phyloP scores from a whole-genome alignment of 108 stramenopile genomes.

The Discostella stelligeroides region DNA sequence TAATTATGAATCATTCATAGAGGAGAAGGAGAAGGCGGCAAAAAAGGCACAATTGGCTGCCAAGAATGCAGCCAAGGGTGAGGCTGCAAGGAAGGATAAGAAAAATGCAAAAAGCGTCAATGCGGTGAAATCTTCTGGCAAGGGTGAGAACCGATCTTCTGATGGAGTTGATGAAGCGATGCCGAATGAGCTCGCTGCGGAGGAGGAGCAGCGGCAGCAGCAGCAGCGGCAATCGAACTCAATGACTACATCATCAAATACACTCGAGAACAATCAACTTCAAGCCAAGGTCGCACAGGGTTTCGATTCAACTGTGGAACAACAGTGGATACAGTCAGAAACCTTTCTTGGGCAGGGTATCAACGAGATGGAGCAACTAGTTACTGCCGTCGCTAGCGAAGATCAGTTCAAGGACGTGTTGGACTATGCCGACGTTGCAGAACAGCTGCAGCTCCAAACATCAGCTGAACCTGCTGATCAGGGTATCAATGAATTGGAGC shows the following conservation, averaged over 20 bases:
- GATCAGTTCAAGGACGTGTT: neutral
- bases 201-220: neutral
- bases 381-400: neutral
- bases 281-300: neutral
- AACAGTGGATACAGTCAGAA: neutral
- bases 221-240: neutral
- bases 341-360: neutral
- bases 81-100: neutral
- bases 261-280: neutral
- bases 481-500: neutral
- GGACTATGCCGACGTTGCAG: neutral
- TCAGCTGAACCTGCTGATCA: neutral
- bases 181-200: neutral
- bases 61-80: constrained; percentile 25
- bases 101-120: neutral
- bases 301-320: neutral
- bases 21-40: constrained; percentile 38
- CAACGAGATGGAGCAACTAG: constrained; percentile 5
- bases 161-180: neutral
- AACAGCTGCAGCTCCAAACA: neutral
- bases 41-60: constrained; percentile 29
- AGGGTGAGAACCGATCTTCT: neutral
- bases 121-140: neutral
- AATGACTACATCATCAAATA: neutral
- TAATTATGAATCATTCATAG: constrained; percentile 30